A percentile compares a stretch with the other conserved stretches of the same genome.
These are phyloP conservation scores for Fusarium torulosum DNA, from an alignment of 2,329 filamentous ascomycete species.

Conservation along the genomic window DNA sequence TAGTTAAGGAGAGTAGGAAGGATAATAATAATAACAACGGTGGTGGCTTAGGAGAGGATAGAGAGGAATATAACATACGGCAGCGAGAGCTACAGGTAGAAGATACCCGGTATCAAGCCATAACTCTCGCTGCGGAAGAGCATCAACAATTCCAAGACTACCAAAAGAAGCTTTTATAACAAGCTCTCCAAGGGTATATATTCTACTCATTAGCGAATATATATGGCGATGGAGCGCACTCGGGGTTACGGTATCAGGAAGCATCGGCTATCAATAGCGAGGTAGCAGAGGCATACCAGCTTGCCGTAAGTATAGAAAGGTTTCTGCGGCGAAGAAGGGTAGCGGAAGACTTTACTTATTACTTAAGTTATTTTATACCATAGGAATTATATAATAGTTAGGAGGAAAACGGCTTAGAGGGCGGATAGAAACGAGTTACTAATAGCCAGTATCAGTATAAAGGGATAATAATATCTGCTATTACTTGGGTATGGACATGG, in stretches of 20 bases:
- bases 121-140: slow-evolving; percentile 1
- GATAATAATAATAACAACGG: not conserved
- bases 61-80: slow-evolving; percentile 6
- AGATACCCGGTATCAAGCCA: slow-evolving; percentile 3
- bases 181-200: slow-evolving; percentile 8
- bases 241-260: not conserved
- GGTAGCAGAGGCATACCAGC: slow-evolving; percentile 5
- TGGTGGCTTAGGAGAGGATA: slow-evolving; percentile 3
- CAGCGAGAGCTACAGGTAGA: slow-evolving; percentile 6
- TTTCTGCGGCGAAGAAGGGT: slow-evolving; percentile 3
- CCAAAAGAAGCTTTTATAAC: slow-evolving; percentile 7
- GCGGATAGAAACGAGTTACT: not conserved
- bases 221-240: not conserved
- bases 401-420: not conserved
- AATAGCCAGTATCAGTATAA: not conserved
- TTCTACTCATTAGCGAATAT: not conserved
- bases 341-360: slow-evolving; percentile 5
- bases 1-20: not conserved
- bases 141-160: slow-evolving; percentile 6
- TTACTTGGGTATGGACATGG: not conserved
- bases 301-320: slow-evolving; percentile 7
- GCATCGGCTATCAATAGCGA: not conserved
- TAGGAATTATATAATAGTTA: not conserved
- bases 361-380: not conserved
- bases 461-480: not conserved